Evolutionary conservation across 441 rosid genomes (phyloP).

Genomic region (Croton setiger): DNA sequence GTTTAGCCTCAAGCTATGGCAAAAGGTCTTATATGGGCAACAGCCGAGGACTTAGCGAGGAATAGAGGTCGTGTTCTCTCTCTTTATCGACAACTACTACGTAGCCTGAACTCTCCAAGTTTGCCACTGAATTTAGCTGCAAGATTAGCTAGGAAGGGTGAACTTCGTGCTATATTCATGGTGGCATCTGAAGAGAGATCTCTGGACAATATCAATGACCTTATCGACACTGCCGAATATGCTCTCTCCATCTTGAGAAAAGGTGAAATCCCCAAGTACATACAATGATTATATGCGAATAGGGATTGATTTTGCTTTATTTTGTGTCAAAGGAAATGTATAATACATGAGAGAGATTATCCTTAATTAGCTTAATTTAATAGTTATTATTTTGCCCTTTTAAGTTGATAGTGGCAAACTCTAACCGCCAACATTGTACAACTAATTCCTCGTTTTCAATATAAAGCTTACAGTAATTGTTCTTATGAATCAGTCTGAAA

Average conservation of each 20-base stretch:
- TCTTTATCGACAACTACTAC: slow-evolving; percentile 63
- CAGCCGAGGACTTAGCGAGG: slow-evolving; percentile 56
- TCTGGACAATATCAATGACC: slow-evolving; percentile 62
- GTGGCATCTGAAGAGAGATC: slow-evolving; percentile 63
- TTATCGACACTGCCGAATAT: slow-evolving; percentile 58
- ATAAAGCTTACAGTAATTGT: too few species aligned
- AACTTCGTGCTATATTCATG: slow-evolving; percentile 60
- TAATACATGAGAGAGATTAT: too few species aligned
- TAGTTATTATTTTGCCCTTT: too few species aligned
- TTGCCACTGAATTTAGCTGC: slow-evolving; percentile 67
- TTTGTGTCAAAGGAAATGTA: too few species aligned
- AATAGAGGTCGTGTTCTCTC: slow-evolving; percentile 60
- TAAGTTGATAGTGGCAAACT: too few species aligned
- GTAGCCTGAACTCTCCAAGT: slow-evolving; percentile 63
- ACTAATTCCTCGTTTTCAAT: too few species aligned
- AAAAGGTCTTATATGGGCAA: slow-evolving; percentile 63
- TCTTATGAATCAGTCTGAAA: too few species aligned
- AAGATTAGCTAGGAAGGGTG: slow-evolving; percentile 72
- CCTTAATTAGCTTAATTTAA: too few species aligned
- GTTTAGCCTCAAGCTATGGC: slow-evolving; percentile 24
- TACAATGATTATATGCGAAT: slow-evolving; percentile 6
- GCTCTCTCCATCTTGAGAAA: slow-evolving; percentile 55
- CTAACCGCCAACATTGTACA: too few species aligned
- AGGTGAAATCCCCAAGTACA: slow-evolving; percentile 59
- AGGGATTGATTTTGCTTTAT: too few species aligned